Evolutionary conservation across 352 stramenopile species (phyloP), one percentile per base, ranked within the genome.

Genomic region (Blastocystis sp.): DNA sequence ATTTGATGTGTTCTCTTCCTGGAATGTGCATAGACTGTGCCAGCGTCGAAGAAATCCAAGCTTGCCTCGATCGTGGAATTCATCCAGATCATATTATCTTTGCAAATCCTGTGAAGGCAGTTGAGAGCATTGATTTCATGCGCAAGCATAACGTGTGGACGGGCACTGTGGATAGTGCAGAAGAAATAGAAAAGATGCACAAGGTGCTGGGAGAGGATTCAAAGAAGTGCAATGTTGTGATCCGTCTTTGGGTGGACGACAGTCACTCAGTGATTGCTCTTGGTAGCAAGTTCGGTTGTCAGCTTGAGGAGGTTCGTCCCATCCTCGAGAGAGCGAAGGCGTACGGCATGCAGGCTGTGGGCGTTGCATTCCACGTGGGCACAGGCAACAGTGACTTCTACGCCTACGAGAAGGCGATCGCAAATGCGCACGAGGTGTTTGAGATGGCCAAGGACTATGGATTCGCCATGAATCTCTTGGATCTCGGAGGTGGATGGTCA

Each of bases 221-320:
- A 7, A 41, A 29, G 18, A 77, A 88, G 34, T 88, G 77, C 55
- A 43, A 54, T 45, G 50, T 69, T 8, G 77, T 88, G 5, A 47
- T 88, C 47, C 77, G 77, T 77, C 26, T 79, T 20, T 88, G 56
- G 56, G 77, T 88, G 43, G 77, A 88, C 53, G 77, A 88, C 41
- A 53, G 29, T 43, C 54, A 88, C 55, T 54, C 54, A 8, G 11
- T 47, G 2, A 47, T 64, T 54, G n/a, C 54, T 54, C 66, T 88
- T 1, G 77, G 77, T 15, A 88, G 77, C 47, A 88, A 88, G 66
- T 88, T 88, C 55, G 77, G 77, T 1, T 76, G 62, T 43, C 45
- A 76, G 3, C 29, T 88, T 6, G 56, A 77, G 2, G 77, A 88
- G 50, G 45, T 88, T n/a, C n/a, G 26, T 41, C 56, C 11, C 45